Evolutionary conservation across 495 filamentous ascomycete genomes (phyloP).

Genomic region (Trichoderma parareesei): DNA sequence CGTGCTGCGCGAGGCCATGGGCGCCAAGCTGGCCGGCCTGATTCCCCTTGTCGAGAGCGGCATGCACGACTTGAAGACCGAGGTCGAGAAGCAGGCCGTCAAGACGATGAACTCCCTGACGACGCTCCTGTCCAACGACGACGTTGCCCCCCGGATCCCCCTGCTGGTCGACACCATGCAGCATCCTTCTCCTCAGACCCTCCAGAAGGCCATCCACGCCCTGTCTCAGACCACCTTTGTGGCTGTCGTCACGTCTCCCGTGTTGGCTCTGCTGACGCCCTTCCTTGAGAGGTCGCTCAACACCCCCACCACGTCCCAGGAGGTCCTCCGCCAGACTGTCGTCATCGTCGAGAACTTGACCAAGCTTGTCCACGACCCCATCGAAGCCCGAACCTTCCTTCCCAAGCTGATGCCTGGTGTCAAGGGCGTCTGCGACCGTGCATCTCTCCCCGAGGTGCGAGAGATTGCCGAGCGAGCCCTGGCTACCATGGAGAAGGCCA

Average conservation of each 20-base stretch:
- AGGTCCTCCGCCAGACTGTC: constrained; percentile 90
- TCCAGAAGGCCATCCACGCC: constrained; percentile 93
- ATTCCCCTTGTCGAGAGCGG: constrained; percentile 89
- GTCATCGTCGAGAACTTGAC: constrained; percentile 99
- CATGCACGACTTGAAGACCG: constrained; percentile 93
- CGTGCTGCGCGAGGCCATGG: constrained; percentile 83
- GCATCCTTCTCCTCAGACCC: constrained; percentile 77
- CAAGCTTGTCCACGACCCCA: constrained; percentile 94
- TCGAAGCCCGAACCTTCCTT: constrained; percentile 92
- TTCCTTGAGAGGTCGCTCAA: constrained; percentile 90
- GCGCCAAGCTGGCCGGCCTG: constrained; percentile 76
- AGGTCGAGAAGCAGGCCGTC: constrained; percentile 79
- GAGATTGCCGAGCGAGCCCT: constrained; percentile 78
- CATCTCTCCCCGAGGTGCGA: constrained; percentile 90
- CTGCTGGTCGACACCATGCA: constrained; percentile 93
- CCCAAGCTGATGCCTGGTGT: constrained; percentile 94
- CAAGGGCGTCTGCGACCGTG: constrained; percentile 75
- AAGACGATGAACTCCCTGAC: constrained; percentile 89
- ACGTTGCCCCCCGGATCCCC: constrained; percentile 87
- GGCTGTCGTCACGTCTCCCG: constrained; percentile 92
- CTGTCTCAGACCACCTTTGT: constrained; percentile 99
- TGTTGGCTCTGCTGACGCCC: constrained; percentile 92
- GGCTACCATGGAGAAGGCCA: constrained; percentile 86
- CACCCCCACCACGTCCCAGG: constrained; percentile 81
- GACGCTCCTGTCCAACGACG: constrained; percentile 90